These are phyloP conservation scores for Fusarium agapanthi DNA, from an alignment of 2,329 filamentous ascomycete species.

Conservation along the genomic window DNA sequence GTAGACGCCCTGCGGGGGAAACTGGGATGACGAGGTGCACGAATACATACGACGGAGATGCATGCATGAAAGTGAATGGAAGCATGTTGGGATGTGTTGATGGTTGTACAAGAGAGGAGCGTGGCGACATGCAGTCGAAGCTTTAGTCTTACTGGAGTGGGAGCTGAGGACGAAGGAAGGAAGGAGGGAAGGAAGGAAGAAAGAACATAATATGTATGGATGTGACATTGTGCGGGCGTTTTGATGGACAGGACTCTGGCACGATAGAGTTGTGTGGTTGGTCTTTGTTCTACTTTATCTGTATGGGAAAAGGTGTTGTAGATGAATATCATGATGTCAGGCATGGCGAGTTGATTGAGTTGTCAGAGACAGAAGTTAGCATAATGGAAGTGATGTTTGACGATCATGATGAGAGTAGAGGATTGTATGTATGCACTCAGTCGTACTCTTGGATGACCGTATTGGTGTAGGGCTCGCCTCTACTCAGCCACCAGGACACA, in stretches of 20 bases:
- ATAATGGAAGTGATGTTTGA: constrained; percentile 8
- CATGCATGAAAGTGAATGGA: neutral
- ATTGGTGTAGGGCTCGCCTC: constrained; percentile 3
- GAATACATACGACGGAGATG: neutral
- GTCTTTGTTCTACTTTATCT: constrained; percentile 11
- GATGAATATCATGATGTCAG: constrained; percentile 32
- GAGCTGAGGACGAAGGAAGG: neutral
- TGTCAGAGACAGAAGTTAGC: constrained; percentile 7
- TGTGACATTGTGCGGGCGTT: constrained; percentile 29
- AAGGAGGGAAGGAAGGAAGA: neutral
- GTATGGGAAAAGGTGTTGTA: constrained; percentile 26
- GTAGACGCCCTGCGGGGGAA: constrained; percentile 70
- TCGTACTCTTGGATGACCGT: neutral
- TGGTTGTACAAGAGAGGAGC: constrained; percentile 21
- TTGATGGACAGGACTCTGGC: constrained; percentile 27
- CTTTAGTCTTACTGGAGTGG: constrained; percentile 5
- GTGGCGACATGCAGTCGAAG: constrained; percentile 7
- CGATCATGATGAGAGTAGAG: constrained; percentile 9
- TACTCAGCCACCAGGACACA: constrained; percentile 29
- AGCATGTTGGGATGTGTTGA: constrained; percentile 1
- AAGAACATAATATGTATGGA: constrained; percentile 14
- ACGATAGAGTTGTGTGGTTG: constrained; percentile 32
- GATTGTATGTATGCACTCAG: neutral
- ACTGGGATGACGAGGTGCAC: constrained; percentile 35
- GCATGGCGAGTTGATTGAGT: constrained; percentile 7